A percentile compares a stretch with the other conserved stretches of the same genome.
Evolutionary conservation across 768 basidiomycete genomes (phyloP).

Genomic region (Aureoboletus auriporus): DNA sequence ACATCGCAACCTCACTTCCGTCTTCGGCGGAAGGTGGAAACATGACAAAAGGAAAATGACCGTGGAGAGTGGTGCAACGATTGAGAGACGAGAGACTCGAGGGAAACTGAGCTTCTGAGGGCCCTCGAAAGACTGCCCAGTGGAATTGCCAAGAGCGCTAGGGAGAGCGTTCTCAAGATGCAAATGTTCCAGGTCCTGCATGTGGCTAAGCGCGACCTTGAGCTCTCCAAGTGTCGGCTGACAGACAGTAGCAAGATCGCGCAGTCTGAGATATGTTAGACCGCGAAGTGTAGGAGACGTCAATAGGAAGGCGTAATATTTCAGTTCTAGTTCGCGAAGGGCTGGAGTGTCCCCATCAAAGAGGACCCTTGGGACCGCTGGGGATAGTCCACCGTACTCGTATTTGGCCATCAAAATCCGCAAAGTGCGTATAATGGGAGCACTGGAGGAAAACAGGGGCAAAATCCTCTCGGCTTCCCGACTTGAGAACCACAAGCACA

Average conservation of each 20-base stretch:
- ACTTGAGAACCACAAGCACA: constrained; percentile 24
- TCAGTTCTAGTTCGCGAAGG: constrained; percentile 36
- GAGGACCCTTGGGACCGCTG: constrained; percentile 22
- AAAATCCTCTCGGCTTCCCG: constrained; percentile 25
- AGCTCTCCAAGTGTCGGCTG: too few species aligned
- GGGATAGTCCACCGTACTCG: constrained; percentile 12
- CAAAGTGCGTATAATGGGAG: too few species aligned
- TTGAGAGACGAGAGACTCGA: too few species aligned
- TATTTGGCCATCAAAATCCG: constrained; percentile 6
- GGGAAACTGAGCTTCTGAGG: not conserved
- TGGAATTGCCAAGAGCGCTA: constrained; percentile 10
- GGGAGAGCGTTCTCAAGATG: too few species aligned
- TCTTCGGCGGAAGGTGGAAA: constrained; percentile 8
- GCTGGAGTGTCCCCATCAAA: constrained; percentile 32
- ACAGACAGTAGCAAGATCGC: too few species aligned
- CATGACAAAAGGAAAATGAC: too few species aligned
- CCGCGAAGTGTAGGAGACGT: too few species aligned
- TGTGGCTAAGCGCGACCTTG: too few species aligned
- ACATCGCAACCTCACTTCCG: constrained; percentile 17
- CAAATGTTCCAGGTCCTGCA: too few species aligned
- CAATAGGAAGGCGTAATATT: constrained; percentile 27
- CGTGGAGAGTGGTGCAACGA: too few species aligned
- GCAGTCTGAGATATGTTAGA: too few species aligned
- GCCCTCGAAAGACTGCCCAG: not conserved
- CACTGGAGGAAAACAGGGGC: too few species aligned